Evolutionary conservation across 2,329 filamentous ascomycete genomes (phyloP).

Genomic region (Cryphonectria carpinicola): DNA sequence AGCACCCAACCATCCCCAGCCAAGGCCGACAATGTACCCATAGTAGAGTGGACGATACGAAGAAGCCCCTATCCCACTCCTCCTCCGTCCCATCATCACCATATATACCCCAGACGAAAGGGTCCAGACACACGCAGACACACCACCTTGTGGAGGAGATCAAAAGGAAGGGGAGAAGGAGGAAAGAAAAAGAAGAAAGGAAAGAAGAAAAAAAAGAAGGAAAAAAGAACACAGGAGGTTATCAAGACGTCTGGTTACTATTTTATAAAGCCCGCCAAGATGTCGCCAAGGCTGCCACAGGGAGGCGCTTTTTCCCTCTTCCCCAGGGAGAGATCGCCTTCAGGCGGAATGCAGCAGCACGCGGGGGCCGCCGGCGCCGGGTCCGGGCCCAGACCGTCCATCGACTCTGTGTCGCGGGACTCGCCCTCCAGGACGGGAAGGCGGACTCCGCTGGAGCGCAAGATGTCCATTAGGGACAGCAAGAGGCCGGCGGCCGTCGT

Average conservation of each 20-base stretch:
- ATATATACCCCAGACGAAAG: neutral
- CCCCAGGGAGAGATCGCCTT: conserved; percentile 52
- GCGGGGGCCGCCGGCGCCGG: conserved; percentile 25
- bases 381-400: conserved; percentile 30
- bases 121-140: conserved; percentile 11
- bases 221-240: neutral
- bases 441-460: conserved; percentile 40
- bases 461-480: conserved; percentile 41
- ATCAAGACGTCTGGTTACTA: conserved; percentile 4
- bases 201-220: neutral
- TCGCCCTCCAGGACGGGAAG: conserved; percentile 36
- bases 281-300: conserved; percentile 45
- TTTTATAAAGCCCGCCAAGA: conserved; percentile 30
- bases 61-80: neutral
- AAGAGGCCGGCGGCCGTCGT: conserved; percentile 32
- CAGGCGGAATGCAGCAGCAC: conserved; percentile 41
- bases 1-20: no score
- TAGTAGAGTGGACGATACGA: conserved; percentile 17
- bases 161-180: neutral
- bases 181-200: neutral
- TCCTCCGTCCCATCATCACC: neutral
- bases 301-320: conserved; percentile 61
- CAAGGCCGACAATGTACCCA: conserved; percentile 20
- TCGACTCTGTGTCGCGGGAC: conserved; percentile 36
- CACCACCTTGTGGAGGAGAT: neutral